Evolutionary conservation across 2,329 filamentous ascomycete species (phyloP), one percentile per base, ranked within the genome.

Genomic region (Colletotrichum sp.): DNA sequence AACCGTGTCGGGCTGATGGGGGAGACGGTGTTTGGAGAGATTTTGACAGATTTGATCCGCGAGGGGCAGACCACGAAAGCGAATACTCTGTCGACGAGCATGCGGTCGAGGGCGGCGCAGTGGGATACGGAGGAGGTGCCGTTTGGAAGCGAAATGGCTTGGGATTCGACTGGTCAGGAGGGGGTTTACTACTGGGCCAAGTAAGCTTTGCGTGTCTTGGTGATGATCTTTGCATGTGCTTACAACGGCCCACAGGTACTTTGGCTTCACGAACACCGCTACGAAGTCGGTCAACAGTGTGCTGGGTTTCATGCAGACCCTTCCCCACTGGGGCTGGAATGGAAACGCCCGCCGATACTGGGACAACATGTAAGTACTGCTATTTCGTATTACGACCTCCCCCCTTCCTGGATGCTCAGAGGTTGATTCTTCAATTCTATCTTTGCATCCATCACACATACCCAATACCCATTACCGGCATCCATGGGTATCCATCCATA

Each of bases 81-180:
- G 1, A 79, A 79, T 3, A 81, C 81, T 1, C 78, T 92, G 4
- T 85, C 87, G 61, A 78, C 80, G 1, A 82, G 82, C 1, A 91
- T 92, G 90, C 84, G 83, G 18, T 81, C 81, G 5, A 86, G 91
- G 1, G 88, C 90, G 2, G 75, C 84, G 7, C 78, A 82, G 2
- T 92, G 91, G 91, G 80, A 88, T 21, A 82, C 82, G 0, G 82
- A 88, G 68, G 84, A 85, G 18, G 87, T 89, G 9, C 91, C 91
- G 0, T 93, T 88, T 74, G 91, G 90, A 1, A 91, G 89, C 67
- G 91, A 92, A 80, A 90, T 91, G 89, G 88, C 90, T 0, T 92
- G 91, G 91, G 91, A 93, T 75, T 91, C 88, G 0, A 92, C 91
- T 0, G 90, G 89, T 0, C 90, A 92, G 78, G 90, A 92, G 79